Conservation (phyloP, 306 rosid species). For the Gastrolobium villosum region DNA sequence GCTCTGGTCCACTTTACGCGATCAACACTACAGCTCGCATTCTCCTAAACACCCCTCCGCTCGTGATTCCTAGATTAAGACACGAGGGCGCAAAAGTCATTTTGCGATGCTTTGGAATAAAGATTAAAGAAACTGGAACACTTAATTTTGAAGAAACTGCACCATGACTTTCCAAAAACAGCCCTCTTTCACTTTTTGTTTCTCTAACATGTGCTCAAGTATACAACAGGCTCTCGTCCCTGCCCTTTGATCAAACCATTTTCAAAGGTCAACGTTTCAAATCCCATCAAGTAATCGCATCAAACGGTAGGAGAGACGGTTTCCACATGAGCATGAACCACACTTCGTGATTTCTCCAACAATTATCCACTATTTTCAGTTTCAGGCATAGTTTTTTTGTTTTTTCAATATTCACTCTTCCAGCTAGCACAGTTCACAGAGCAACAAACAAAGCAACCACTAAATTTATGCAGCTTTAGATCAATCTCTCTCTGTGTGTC, state of each 20-base stretch:
- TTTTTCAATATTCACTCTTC: conserved; percentile 43
- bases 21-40: conserved; percentile 35
- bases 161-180: conserved; percentile 58
- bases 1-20: background rate
- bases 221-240: background rate
- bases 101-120: conserved; percentile 62
- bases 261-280: background rate
- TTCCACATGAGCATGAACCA: background rate
- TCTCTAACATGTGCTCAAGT: background rate
- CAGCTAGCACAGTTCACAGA: conserved; percentile 48
- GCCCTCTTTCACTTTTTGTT: conserved; percentile 32
- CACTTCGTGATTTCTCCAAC: conserved; percentile 12
- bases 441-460: conserved; percentile 49
- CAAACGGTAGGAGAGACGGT: background rate
- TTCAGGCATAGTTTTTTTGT: background rate
- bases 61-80: conserved; percentile 10
- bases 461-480: conserved; percentile 65
- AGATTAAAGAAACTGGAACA: conserved; percentile 63
- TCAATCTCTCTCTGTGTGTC: conserved; percentile 40
- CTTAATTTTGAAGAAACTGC: conserved; percentile 77
- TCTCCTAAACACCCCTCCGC: background rate
- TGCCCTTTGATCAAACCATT: conserved; percentile 34
- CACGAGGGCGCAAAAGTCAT: conserved; percentile 39
- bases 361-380: conserved; percentile 52
- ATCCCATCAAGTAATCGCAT: conserved; percentile 18